These are phyloP conservation scores for Hypoxylon sp. DNA, from an alignment of 2,329 filamentous ascomycete genomes.

Conservation along the genomic window DNA sequence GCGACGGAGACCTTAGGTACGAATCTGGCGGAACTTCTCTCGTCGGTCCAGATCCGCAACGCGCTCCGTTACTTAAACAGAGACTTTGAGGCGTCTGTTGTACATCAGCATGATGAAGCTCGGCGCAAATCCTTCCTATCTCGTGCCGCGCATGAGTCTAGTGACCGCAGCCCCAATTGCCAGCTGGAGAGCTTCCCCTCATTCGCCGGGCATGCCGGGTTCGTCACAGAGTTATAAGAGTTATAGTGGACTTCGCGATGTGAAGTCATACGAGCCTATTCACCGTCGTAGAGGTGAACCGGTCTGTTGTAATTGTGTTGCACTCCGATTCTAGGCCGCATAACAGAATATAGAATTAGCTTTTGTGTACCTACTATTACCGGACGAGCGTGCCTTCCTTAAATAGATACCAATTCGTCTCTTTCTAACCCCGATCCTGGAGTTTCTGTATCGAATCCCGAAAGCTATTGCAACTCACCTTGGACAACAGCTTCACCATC, in stretches of 20 bases:
- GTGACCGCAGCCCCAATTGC: slow-evolving; percentile 14
- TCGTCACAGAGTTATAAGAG: slow-evolving; percentile 3
- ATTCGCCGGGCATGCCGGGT: slow-evolving; percentile 11
- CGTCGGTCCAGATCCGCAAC: slow-evolving; percentile 9
- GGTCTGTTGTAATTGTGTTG: neutral
- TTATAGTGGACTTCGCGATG: slow-evolving; percentile 31
- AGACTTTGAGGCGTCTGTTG: neutral
- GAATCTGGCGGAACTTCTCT: slow-evolving; percentile 16
- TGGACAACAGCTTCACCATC: neutral
- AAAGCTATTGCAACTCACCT: neutral
- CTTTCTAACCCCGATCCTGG: neutral
- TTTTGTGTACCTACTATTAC: neutral
- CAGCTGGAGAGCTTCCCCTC: slow-evolving; percentile 30
- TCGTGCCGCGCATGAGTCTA: slow-evolving; percentile 34
- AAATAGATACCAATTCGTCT: slow-evolving; percentile 6
- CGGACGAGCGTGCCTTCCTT: slow-evolving; percentile 4
- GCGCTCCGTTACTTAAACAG: neutral
- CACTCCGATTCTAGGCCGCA: slow-evolving; percentile 33
- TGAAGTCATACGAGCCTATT: slow-evolving; percentile 11
- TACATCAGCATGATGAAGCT: slow-evolving; percentile 31
- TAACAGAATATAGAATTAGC: slow-evolving; percentile 8
- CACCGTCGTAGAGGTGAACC: slow-evolving; percentile 9
- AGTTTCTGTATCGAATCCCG: neutral
- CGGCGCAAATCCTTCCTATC: slow-evolving; percentile 36
- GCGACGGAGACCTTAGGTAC: slow-evolving; percentile 21